Percentiles rank a stretch among this genome's conserved stretches.
These are phyloP conservation scores for Atkinsonella texensis DNA, from an alignment of 2,329 filamentous ascomycete genomes.

Conservation along the genomic window DNA sequence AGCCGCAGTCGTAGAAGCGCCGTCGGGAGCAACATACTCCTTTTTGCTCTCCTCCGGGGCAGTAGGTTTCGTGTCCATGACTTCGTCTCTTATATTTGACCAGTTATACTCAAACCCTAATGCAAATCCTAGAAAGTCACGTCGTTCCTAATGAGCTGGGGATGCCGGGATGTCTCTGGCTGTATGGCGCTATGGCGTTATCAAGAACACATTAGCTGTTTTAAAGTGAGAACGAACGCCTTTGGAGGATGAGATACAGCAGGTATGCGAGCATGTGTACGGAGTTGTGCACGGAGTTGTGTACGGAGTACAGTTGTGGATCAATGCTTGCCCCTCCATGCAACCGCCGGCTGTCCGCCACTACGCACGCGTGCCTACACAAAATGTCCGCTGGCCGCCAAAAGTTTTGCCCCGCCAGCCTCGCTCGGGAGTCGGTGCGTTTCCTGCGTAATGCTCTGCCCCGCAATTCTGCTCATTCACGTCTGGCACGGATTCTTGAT, in stretches of 20 bases:
- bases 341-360: too few species aligned
- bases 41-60: constrained; percentile 13
- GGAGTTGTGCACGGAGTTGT: too few species aligned
- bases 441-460: not conserved
- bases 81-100: not conserved
- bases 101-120: constrained; percentile 6
- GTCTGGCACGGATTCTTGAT: not conserved
- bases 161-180: not conserved
- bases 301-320: not conserved
- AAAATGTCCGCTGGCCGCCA: not conserved
- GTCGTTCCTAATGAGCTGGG: not conserved
- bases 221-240: not conserved
- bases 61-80: constrained; percentile 11
- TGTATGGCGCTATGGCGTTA: not conserved
- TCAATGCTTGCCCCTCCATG: constrained; percentile 5
- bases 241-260: not conserved
- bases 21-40: constrained; percentile 12
- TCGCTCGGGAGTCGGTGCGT: not conserved
- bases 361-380: too few species aligned
- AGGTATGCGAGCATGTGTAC: not conserved
- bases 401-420: not conserved
- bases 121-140: constrained; percentile 6
- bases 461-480: constrained; percentile 1
- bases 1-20: constrained; percentile 5
- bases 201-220: not conserved